Percentiles rank a stretch among this genome's conserved stretches.
These are phyloP conservation scores for Eucalyptus sp. DNA, from an alignment of 345 rosid genomes.

Conservation along the genomic window DNA sequence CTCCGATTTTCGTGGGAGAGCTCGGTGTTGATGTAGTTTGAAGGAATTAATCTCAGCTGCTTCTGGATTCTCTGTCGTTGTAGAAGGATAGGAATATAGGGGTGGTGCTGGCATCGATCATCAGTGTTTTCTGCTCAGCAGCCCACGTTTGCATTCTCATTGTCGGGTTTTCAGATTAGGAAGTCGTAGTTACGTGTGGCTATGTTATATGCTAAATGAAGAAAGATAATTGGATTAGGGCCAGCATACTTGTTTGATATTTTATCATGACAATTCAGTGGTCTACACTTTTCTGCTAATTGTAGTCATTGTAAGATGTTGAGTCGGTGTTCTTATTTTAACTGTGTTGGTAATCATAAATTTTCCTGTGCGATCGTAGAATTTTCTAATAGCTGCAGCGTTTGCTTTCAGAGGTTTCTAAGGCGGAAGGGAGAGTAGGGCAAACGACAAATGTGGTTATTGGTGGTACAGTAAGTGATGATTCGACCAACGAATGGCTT, in stretches of 20 bases:
- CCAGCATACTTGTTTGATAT: not conserved
- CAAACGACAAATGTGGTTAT: conserved; percentile 90
- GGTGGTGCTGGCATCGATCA: not conserved
- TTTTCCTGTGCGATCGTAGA: not conserved
- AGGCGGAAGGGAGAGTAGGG: conserved; percentile 86
- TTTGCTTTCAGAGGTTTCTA: conserved; percentile 68
- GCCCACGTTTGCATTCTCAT: not conserved
- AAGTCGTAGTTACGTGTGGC: not conserved
- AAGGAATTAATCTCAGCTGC: not conserved
- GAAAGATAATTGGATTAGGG: not conserved
- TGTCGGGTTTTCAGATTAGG: not conserved
- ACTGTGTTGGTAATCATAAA: not conserved
- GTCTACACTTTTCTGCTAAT: not conserved
- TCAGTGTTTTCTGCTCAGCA: not conserved
- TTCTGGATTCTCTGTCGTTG: not conserved
- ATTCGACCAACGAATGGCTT: conserved; percentile 84
- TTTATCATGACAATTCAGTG: not conserved
- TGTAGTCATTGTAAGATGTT: not conserved
- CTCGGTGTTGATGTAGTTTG: not conserved
- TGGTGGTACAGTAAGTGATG: conserved; percentile 92
- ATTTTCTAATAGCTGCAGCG: not conserved
- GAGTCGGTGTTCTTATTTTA: not conserved
- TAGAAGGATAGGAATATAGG: not conserved
- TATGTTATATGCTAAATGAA: not conserved
- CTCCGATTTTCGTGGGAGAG: not conserved